Base-by-base conservation (phyloP, 1,284 basidiomycete genomes). In the Hemileia vastatrix region DNA sequence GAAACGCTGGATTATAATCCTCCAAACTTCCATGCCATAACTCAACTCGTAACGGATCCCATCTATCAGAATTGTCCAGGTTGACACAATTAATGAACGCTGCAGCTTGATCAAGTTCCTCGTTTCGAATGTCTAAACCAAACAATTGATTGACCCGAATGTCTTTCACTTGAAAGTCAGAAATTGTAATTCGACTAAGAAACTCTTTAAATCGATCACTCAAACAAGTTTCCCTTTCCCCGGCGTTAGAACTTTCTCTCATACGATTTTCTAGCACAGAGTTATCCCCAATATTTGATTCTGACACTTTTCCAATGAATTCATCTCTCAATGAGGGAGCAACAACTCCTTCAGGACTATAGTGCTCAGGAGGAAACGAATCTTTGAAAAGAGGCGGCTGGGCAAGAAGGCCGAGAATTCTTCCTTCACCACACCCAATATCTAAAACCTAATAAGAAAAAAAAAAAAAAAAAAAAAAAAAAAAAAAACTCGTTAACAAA, bases 381-480 rank as follows among this genome's bases (percentile, higher is more conserved):
- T 53, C 58, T 1, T 54, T 21, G 32, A 23, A 18, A 21, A 23
- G 32, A 2, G 58, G 51, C 9, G 58, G 43, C 13, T 54, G 27
- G 15, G 58, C 32, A 31, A 61, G 27, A 6, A 61, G 21, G 31
- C 58, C 58, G 9, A 61, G 32, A 18, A 61, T 27, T 1, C 51
- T 43, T 6, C 58, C 58, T 54, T 53, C 50, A 15, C 58, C 58
- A 36, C 58, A 61, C 2, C 58, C 58, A n/a, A 61, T 18, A 18
- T 61, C 58, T 15, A 53, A 43, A 2, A 61, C 51, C 58, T 61
- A 31, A n/a, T n/a, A n/a, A n/a, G n/a, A n/a, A n/a, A n/a, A n/a
- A n/a, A n/a, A n/a, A n/a, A n/a, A n/a, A n/a, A n/a, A n/a, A n/a
- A n/a, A n/a, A n/a, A n/a, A n/a, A n/a, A n/a, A n/a, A n/a, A n/a